Conservation (phyloP, 306 rosid species). For the Parietaria judaica region DNA sequence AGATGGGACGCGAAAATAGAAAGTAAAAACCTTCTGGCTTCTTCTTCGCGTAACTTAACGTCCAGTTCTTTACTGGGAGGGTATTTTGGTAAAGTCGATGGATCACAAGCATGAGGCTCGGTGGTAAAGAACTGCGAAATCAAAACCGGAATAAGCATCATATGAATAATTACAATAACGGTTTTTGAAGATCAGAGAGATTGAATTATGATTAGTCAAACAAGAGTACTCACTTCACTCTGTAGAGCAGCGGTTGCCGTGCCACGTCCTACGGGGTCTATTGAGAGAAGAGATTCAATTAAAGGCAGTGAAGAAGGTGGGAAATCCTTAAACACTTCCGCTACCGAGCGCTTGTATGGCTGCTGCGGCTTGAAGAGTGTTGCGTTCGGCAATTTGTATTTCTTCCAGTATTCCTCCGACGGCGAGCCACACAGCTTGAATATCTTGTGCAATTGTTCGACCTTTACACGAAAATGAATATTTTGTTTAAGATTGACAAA, state of each 20-base stretch:
- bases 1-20: conserved; percentile 15
- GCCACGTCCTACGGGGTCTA: conserved; percentile 67
- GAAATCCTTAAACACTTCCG: conserved; percentile 62
- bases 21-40: conserved; percentile 71
- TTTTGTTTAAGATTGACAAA: conserved; percentile 25
- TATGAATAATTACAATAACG: background rate
- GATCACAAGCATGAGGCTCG: conserved; percentile 85
- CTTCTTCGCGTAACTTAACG: conserved; percentile 88
- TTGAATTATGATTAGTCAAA: too few relatives aligned
- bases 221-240: conserved; percentile 59
- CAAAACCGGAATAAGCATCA: conserved; percentile 20
- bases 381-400: conserved; percentile 76
- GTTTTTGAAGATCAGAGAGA: too few relatives aligned
- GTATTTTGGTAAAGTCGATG: conserved; percentile 87
- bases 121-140: conserved; percentile 61
- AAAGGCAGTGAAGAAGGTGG: conserved; percentile 66
- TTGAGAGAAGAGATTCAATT: conserved; percentile 68
- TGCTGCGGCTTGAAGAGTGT: conserved; percentile 91
- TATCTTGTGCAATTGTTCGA: conserved; percentile 95
- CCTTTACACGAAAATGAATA: conserved; percentile 41
- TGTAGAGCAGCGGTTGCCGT: conserved; percentile 59
- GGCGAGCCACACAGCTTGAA: conserved; percentile 97
- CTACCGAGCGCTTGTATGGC: conserved; percentile 53
- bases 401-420: conserved; percentile 82
- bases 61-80: conserved; percentile 98